Evolutionary conservation across 2,329 filamentous ascomycete genomes (phyloP).

Genomic region (Intubia oerlemansii): DNA sequence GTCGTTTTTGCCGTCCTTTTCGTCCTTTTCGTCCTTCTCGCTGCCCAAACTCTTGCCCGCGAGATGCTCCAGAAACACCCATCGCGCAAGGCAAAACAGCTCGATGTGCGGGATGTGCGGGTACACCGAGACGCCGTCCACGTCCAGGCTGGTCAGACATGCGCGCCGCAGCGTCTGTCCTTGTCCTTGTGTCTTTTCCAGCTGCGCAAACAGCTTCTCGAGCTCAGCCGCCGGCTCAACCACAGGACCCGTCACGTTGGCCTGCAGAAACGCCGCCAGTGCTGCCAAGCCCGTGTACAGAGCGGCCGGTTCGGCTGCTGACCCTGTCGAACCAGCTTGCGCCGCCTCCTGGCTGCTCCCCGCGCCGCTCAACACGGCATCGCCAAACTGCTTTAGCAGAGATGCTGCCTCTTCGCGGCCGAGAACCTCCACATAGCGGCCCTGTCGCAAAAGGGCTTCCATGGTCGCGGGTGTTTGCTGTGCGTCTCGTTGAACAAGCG

Average conservation of each 20-base stretch:
- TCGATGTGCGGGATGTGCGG: conserved; percentile 66
- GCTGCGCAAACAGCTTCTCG: conserved; percentile 14
- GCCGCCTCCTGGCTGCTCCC: too few relatives aligned
- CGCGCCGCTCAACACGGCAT: too few relatives aligned
- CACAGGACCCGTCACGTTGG: conserved; percentile 72
- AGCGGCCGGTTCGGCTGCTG: conserved; percentile 1
- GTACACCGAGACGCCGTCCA: conserved; percentile 78
- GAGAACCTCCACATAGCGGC: too few relatives aligned
- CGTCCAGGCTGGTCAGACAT: conserved; percentile 48
- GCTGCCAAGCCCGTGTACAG: conserved; percentile 40
- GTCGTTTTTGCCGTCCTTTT: background rate
- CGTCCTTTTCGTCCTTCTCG: background rate
- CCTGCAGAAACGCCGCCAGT: conserved; percentile 63
- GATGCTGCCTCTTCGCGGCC: too few relatives aligned
- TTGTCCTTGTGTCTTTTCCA: conserved; percentile 9
- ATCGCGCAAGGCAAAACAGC: conserved; percentile 53
- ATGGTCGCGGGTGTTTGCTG: too few relatives aligned
- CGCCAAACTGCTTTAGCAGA: too few relatives aligned
- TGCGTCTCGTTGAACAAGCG: too few relatives aligned
- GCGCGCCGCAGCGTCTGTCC: conserved; percentile 22
- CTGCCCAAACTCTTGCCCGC: too few relatives aligned
- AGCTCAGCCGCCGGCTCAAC: conserved; percentile 21
- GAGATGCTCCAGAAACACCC: conserved; percentile 5
- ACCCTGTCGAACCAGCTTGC: too few relatives aligned
- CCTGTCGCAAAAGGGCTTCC: too few relatives aligned